Base-by-base conservation (phyloP, 768 basidiomycete species). In the Lyophyllum semitale region DNA sequence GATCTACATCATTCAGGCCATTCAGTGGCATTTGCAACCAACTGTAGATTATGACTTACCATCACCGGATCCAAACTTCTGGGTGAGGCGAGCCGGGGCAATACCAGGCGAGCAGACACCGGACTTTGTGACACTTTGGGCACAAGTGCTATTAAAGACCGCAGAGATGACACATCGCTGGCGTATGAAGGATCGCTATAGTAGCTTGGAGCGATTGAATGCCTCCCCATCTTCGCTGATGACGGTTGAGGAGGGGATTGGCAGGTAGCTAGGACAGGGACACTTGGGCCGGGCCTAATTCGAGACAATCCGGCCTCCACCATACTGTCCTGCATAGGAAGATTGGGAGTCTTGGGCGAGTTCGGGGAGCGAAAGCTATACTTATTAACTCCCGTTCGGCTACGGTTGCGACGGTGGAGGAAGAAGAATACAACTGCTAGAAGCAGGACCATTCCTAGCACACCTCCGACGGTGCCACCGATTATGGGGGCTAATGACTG, bases 191-290 rank as follows among this genome's bases (percentile, higher is more conserved):
- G 65, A 52, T 68, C 63, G n/a, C 68, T 70, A 52, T 74, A 75
- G 56, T 74, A 73, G 59, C 73, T 75, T n/a, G 73, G 73, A 51
- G 74, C 71, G 37, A 75, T 71, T 1, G 73, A 74, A 47, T 71
- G 72, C 50, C 66, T 54, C 3, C 56, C 57, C 45, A 59, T 41
- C 50, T 51, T 55, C n/a, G 37, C 27, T 4, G 48, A 32, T n/a
- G 48, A 8, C 26, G 42, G 37, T 6, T 26, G 18, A 15, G 46
- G 56, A 27, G 57, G 58, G 20, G 55, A 51, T 15, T 51, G 67
- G 63, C 12, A 68, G 62, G 26, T 68, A 64, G 11, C 63, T 65
- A 43, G 70, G 66, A 60, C 66, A 23, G 69, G 57, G 45, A 63
- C 67, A 33, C 53, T 61, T 23, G 59, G 57, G 25, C 52, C 40